Evolutionary conservation across 2,329 filamentous ascomycete genomes (phyloP), one percentile per base, ranked within the genome.

Genomic region (Alternaria viburni): DNA sequence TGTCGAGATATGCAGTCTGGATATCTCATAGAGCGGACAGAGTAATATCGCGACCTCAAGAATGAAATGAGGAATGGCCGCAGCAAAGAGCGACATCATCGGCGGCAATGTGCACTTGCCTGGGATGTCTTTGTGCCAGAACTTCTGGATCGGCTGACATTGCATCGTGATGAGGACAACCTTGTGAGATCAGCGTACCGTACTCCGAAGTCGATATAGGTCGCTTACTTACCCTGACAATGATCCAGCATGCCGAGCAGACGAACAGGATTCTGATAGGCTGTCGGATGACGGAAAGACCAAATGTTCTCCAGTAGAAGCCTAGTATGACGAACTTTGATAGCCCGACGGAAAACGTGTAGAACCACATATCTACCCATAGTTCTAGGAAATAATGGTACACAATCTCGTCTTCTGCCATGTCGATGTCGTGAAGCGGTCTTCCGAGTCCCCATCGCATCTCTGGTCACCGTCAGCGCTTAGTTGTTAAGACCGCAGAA

Each of bases 261-360:
- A 43, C 57, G 30, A 63, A 68, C 1, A 74, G 59, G 3, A 70
- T 66, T 5, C 64, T 63, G 41, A 74, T 72, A 2, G 70, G 67
- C 57, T 65, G 65, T 19, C 71, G 66, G 15, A 70, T 71, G 17
- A 61, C 50, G 11, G 71, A 72, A 5, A 58, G 43, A 1, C 57
- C 61, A 43, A 73, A 74, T 28, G 68, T 66, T n/a, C 69, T 58
- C 71, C 71, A 74, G 50, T 71, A 72, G 36, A 72, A 67, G 5
- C 70, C 68, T 2, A 74, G 57, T 19, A 72, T 66, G 19, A 72
- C 67, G 8, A 72, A 71, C 23, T 74, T 72, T 9, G 69, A 72
- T 3, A 70, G 54, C 3, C 71, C 71, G 2, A 74, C 64, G 1
- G 70, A 70, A 28, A 74, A 69, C 1, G 70, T 74, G 51, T 71